Evolutionary conservation across 257 asterid genomes (phyloP).

Genomic region (Echites panduratus): DNA sequence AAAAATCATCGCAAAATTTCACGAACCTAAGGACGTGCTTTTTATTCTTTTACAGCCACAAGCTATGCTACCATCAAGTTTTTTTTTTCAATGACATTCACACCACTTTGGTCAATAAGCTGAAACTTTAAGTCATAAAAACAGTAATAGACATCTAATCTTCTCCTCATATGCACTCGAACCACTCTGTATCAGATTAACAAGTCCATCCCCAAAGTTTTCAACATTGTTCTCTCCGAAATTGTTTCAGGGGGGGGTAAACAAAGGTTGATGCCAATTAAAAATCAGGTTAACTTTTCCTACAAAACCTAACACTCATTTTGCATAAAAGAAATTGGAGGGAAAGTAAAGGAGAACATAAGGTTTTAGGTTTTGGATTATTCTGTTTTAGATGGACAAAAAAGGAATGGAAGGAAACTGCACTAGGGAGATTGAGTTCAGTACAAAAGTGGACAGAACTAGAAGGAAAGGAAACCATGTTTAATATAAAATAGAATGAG

Average conservation of each 20-base stretch:
- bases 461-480: too few relatives aligned
- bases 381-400: too few relatives aligned
- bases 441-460: too few relatives aligned
- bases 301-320: background rate
- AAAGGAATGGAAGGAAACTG: too few relatives aligned
- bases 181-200: background rate
- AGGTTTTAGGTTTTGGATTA: too few relatives aligned
- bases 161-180: background rate
- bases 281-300: background rate
- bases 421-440: too few relatives aligned
- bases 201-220: background rate
- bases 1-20: background rate
- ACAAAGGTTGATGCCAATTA: background rate
- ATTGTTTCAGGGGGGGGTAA: background rate
- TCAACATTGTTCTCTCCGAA: background rate
- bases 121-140: background rate
- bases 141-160: background rate
- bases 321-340: too few relatives aligned
- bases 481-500: too few relatives aligned
- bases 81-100: too few relatives aligned
- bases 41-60: background rate
- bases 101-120: background rate
- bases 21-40: background rate
- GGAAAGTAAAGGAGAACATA: too few relatives aligned
- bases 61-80: background rate